Conservation (phyloP, 2,329 filamentous ascomycete genomes). For the Phyllosticta citriasiana region DNA sequence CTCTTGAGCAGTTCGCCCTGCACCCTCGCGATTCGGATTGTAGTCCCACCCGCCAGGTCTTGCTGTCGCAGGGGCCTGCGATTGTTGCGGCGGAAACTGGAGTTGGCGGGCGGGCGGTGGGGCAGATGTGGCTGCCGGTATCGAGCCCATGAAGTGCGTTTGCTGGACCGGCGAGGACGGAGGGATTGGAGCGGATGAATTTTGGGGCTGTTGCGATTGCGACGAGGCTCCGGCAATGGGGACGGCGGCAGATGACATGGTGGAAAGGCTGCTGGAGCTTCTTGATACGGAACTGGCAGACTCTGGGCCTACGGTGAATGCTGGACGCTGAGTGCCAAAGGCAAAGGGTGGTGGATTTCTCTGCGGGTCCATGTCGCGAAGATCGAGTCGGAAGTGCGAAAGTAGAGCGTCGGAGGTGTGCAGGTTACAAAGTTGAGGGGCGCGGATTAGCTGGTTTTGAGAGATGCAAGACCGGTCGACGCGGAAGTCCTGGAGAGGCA, state of each 20-base stretch:
- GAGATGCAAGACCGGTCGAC: not conserved
- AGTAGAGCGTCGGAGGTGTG: not conserved
- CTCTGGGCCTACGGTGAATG: conserved; percentile 8
- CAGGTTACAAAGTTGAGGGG: not conserved
- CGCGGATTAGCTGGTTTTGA: not conserved
- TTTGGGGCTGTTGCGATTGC: not conserved
- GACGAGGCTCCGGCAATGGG: conserved; percentile 11
- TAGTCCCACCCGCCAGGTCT: conserved; percentile 21
- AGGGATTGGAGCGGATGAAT: conserved; percentile 14
- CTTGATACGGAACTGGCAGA: conserved; percentile 25
- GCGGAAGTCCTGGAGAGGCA: not conserved
- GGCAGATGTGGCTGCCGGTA: conserved; percentile 15
- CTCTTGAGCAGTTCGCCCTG: conserved; percentile 30
- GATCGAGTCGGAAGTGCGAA: not conserved
- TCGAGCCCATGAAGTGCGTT: conserved; percentile 23
- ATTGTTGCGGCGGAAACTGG: conserved; percentile 18
- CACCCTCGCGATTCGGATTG: conserved; percentile 23
- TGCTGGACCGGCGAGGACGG: conserved; percentile 25
- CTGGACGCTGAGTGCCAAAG: conserved; percentile 7
- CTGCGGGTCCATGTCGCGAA: not conserved
- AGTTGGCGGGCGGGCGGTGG: conserved; percentile 14
- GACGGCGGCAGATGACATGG: conserved; percentile 19
- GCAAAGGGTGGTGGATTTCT: conserved; percentile 1
- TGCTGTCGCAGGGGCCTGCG: conserved; percentile 15
- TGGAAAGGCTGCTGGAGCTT: conserved; percentile 34